A percentile compares a stretch with the other conserved stretches of the same genome.
These are phyloP conservation scores for Penicillium cinerascens DNA, from an alignment of 495 filamentous ascomycete species.

Conservation along the genomic window DNA sequence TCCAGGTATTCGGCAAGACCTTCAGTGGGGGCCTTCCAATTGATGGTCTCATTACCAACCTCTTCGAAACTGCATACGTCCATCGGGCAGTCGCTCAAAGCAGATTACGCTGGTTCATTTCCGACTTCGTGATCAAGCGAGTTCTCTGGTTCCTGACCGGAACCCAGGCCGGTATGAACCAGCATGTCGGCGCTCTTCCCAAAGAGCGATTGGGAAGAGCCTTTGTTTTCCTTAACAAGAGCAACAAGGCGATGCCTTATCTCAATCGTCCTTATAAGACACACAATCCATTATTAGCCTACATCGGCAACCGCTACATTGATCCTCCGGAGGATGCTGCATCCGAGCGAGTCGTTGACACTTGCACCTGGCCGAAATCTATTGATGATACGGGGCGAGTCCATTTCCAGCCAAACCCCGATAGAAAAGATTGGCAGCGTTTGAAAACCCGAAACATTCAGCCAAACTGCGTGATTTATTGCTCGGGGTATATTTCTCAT, in stretches of 20 bases:
- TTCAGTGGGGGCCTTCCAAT: conserved; percentile 16
- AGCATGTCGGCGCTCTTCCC: conserved; percentile 14
- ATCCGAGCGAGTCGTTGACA: conserved; percentile 13
- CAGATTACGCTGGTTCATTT: conserved; percentile 13
- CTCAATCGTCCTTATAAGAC: conserved; percentile 15
- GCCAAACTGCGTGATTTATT: conserved; percentile 16
- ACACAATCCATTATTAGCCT: conserved; percentile 11
- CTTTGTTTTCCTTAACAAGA: conserved; percentile 18
- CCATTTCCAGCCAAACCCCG: conserved; percentile 9
- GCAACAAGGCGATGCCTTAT: conserved; percentile 19
- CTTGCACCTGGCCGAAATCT: conserved; percentile 16
- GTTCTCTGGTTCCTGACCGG: conserved; percentile 16
- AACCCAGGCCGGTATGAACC: conserved; percentile 16
- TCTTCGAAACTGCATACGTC: conserved; percentile 17
- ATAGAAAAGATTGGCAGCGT: conserved; percentile 15
- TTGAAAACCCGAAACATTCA: conserved; percentile 8
- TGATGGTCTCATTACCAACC: conserved; percentile 16
- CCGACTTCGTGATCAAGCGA: conserved; percentile 14
- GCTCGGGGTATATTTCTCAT: conserved; percentile 2
- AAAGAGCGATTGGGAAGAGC: conserved; percentile 11
- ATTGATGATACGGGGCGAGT: conserved; percentile 11
- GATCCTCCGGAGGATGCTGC: conserved; percentile 15
- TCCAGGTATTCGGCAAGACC: conserved; percentile 14
- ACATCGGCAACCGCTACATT: conserved; percentile 15
- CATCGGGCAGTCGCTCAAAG: conserved; percentile 14